Percentiles rank a stretch among this genome's conserved stretches.
Evolutionary conservation across 768 basidiomycete species (phyloP).

Genomic region (Mycena floridula): DNA sequence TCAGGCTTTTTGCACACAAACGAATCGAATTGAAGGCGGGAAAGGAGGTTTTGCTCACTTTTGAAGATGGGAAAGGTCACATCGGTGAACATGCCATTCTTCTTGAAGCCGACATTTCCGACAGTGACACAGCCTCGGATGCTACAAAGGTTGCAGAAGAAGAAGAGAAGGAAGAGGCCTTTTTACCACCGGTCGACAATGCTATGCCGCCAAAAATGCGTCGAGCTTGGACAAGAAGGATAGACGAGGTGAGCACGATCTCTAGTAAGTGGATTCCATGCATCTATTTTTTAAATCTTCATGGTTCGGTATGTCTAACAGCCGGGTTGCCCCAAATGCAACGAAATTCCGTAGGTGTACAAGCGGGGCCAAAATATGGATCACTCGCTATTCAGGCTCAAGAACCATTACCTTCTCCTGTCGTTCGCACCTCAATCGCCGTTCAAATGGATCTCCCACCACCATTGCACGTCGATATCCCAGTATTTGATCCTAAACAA

Average conservation of each 20-base stretch:
- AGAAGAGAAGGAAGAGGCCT: conserved; percentile 1
- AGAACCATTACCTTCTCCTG: background rate
- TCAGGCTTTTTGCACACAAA: conserved; percentile 64
- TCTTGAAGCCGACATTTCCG: conserved; percentile 46
- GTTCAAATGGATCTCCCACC: too few species aligned
- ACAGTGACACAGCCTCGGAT: conserved; percentile 30
- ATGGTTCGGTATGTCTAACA: conserved; percentile 3
- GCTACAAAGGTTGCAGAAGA: conserved; percentile 28
- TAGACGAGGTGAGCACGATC: conserved; percentile 34
- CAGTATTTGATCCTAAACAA: too few species aligned
- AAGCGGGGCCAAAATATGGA: conserved; percentile 30
- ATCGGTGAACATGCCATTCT: conserved; percentile 54
- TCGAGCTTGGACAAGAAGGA: conserved; percentile 48
- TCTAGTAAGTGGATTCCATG: conserved; percentile 27
- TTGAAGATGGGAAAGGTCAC: conserved; percentile 44
- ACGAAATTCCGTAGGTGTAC: conserved; percentile 34
- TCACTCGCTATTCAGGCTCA: conserved; percentile 33
- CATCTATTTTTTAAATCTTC: background rate
- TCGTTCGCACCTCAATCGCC: too few species aligned
- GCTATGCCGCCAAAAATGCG: conserved; percentile 61
- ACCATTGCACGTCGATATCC: too few species aligned
- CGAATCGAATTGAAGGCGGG: conserved; percentile 65
- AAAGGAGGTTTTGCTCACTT: conserved; percentile 60
- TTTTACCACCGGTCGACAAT: conserved; percentile 21
- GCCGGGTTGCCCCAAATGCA: conserved; percentile 7